Evolutionary conservation across 2,329 filamentous ascomycete genomes (phyloP).

Genomic region (Fusarium sambucinum): DNA sequence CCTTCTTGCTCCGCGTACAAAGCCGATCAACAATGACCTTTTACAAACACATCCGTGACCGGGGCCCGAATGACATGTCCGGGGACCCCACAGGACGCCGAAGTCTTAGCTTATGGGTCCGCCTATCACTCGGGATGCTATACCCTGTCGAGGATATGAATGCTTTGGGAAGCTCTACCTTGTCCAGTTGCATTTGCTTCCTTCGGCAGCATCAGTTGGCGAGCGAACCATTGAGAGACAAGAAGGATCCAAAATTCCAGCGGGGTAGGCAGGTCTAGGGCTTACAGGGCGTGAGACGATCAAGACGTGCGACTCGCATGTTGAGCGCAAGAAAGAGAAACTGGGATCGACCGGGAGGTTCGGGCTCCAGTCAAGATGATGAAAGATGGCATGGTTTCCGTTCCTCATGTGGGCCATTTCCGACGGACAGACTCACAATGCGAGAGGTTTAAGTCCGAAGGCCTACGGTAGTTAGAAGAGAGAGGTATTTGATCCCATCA

Average conservation of each 20-base stretch:
- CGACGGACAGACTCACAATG: slow-evolving; percentile 9
- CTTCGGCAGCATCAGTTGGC: slow-evolving; percentile 3
- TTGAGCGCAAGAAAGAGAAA: not conserved
- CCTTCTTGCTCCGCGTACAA: not conserved
- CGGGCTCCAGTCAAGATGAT: slow-evolving; percentile 39
- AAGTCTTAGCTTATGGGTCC: slow-evolving; percentile 4
- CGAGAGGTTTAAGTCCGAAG: slow-evolving; percentile 5
- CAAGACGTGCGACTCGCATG: slow-evolving; percentile 10
- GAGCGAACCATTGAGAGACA: slow-evolving; percentile 22
- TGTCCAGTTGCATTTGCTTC: slow-evolving; percentile 13
- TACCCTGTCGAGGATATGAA: not conserved
- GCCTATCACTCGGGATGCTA: not conserved
- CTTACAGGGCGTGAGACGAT: slow-evolving; percentile 43
- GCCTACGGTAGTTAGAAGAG: not conserved
- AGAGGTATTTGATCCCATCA: slow-evolving; percentile 15
- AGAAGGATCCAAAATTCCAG: slow-evolving; percentile 9
- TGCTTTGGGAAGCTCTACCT: slow-evolving; percentile 6
- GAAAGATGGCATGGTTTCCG: slow-evolving; percentile 38
- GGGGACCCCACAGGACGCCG: slow-evolving; percentile 9
- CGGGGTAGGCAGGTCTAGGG: slow-evolving; percentile 42
- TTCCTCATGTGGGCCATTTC: slow-evolving; percentile 23
- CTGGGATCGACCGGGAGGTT: slow-evolving; percentile 22
- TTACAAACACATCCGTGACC: slow-evolving; percentile 17
- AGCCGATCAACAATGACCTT: not conserved
- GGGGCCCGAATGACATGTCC: slow-evolving; percentile 19